Evolutionary conservation across 2,329 filamentous ascomycete species (phyloP), one percentile per base, ranked within the genome.

Genomic region (Lizonia empirigonia): DNA sequence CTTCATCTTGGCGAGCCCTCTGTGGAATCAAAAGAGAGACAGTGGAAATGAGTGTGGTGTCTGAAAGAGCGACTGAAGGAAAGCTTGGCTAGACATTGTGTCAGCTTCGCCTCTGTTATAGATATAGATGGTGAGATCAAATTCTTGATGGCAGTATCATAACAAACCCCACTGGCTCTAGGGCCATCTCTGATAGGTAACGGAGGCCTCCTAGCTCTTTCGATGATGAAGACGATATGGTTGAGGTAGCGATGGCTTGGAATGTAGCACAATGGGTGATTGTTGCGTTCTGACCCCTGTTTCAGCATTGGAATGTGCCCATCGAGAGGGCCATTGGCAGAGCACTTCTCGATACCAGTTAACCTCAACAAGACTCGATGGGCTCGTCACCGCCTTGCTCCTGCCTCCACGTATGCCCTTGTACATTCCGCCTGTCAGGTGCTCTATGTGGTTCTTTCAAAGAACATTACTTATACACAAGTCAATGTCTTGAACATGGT

Each of bases 41-140:
- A 44, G 33, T 44, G 34, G 34, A 44, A 53, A 53, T 38, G 50
- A 53, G 50, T 34, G 44, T 53, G 42, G 20, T 34, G 37, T 42
- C 37, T 37, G 30, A 51, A 48, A 39, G 50, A 53, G 44, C 34
- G 50, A 53, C 50, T 53, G 50, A 44, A 48, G 44, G 44, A 48
- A 47, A 34, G 42, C 50, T 47, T 47, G 50, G 42, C 50, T 53
- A 53, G 50, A 53, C 50, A 53, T 48, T 53, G 42, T 47, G 37
- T 42, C 50, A 48, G 44, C 42, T 47, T 29, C 42, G 33, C 22
- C 16, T 29, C 24, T 27, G 24, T 44, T 44, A 18, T 33, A 53
- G 50, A 47, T 53, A 53, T 53, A 53, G 44, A 41, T 18, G 32
- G 22, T 18, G 33, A 24, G 27, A 5, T 22, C 38, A 33, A 48